Evolutionary conservation across 2,329 filamentous ascomycete genomes (phyloP), one percentile per base, ranked within the genome.

Genomic region (Xylariaceae sp.): DNA sequence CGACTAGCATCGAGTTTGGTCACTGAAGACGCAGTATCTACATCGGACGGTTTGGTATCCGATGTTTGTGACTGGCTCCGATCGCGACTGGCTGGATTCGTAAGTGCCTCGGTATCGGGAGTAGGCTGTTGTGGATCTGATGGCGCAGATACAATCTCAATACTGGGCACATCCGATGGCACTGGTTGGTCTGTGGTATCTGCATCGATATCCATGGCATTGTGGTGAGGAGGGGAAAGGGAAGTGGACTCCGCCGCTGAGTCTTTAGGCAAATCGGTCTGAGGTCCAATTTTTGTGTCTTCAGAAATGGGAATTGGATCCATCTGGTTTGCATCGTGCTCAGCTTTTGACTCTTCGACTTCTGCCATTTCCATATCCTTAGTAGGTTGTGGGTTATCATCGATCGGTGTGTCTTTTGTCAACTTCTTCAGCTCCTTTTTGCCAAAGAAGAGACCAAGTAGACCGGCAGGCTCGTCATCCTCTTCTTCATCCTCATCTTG

Each of bases 361-460:
- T 68, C 64, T 8, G 52, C 52, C 64, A 73, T 71, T 3, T 64
- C 54, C 14, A 61, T 50, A 45, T 70, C 66, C 6, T 55, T 49
- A 39, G 22, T 56, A 8, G 33, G 34, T 12, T 47, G 56, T 22
- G 62, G 56, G 16, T 56, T 44, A 14, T 56, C 46, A 1, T 59
- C 57, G 1, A 42, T 52, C 12, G 46, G 55, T 22, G 64, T 64
- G 32, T 75, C 67, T 4, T 69, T 61, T 42, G 76, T 70, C 38
- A 83, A 67, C 49, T 74, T 68, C 49, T 76, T 71, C 33, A 82
- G 55, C 48, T 83, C 79, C 1, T 75, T 74, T 55, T 79, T 80
- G 33, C 72, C 76, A 52, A 83, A 83, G 19, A 83, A 70, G 22
- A 82, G 64, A 0, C 79, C 78, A 2, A 83, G 61, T 0, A 83